Evolutionary conservation across 106 monocot genomes (phyloP), one percentile per base, ranked within the genome.

Genomic region (Allium sativum): DNA sequence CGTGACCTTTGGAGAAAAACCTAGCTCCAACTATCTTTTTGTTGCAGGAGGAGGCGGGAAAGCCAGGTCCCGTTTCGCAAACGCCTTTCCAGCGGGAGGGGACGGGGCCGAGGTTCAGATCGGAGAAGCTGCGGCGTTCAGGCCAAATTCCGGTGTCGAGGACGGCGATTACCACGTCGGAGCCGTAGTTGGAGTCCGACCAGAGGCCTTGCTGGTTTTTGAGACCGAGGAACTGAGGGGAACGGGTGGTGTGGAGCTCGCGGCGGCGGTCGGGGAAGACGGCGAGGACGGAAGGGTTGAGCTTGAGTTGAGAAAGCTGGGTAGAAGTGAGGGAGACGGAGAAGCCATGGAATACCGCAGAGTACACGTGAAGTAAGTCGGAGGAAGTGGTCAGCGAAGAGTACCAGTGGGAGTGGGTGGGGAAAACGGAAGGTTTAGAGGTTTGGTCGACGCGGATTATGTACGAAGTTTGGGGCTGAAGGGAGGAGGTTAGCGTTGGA

Each of bases 131-230:
- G 40, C 87, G 75, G 48, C 82, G 81, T 73, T 96, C 90, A 13
- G 95, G 95, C 90, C 90, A 90, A 42, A 96, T 57, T 44, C 95
- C 95, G 42, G 90, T 96, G 76, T 96, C 95, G 48, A 96, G 82
- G 58, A 96, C 72, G 68, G 82, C 95, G 7, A 96, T 54, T 48
- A 96, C 64, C 65, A 87, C 81, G 45, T 96, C 95, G 46, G 87
- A 77, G 7, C 95, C 95, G 71, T 96, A 96, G 80, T 96, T 84
- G 62, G 95, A 87, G 59, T 80, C 61, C 53, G 90, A 96, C 90
- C 95, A 96, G 51, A 96, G 87, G 48, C 95, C 95, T 40, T 82
- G 77, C 70, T 76, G 84, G 70, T 79, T 90, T 45, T 90, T 81
- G 45, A 96, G 79, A 17, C 90, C 90, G 47, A 96, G 65, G 70